Evolutionary conservation across 2,329 filamentous ascomycete species (phyloP).

Genomic region (Ambrosiella cleistominuta): DNA sequence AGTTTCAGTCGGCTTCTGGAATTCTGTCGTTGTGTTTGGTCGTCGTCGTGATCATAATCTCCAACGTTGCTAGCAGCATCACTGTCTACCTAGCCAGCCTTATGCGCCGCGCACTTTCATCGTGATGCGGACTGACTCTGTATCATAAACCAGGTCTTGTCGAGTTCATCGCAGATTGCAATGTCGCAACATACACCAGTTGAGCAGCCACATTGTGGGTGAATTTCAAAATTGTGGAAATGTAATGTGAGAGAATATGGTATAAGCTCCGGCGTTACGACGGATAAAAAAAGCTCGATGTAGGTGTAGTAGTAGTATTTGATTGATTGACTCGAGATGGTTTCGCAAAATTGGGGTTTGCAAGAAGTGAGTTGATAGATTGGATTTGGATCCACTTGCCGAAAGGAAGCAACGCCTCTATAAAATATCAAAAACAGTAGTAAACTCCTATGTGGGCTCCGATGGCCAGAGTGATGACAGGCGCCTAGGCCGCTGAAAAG

Average conservation of each 20-base stretch:
- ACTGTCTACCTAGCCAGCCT: neutral
- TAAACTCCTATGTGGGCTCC: neutral
- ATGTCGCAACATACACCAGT: conserved; percentile 59
- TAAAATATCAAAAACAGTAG: neutral
- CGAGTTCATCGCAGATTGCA: neutral
- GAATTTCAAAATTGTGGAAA: conserved; percentile 8
- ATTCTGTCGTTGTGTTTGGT: too few species aligned
- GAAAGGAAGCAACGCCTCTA: neutral
- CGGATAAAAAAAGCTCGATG: neutral
- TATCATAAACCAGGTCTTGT: too few species aligned
- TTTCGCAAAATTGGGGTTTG: conserved; percentile 10
- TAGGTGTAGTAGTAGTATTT: neutral
- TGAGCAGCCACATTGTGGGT: conserved; percentile 71
- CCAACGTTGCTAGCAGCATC: too few species aligned
- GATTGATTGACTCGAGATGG: neutral
- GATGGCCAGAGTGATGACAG: neutral
- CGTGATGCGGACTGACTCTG: too few species aligned
- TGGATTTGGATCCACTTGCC: conserved; percentile 7
- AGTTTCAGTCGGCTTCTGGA: too few species aligned
- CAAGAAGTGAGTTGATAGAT: conserved; percentile 12
- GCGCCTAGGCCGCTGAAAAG: conserved; percentile 3
- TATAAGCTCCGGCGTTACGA: neutral
- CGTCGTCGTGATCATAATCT: too few species aligned
- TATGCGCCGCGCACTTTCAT: neutral
- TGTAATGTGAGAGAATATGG: neutral